phyloP scores from a whole-genome alignment of 2,329 filamentous ascomycete genomes.

The Epichloe brachyelytri region DNA sequence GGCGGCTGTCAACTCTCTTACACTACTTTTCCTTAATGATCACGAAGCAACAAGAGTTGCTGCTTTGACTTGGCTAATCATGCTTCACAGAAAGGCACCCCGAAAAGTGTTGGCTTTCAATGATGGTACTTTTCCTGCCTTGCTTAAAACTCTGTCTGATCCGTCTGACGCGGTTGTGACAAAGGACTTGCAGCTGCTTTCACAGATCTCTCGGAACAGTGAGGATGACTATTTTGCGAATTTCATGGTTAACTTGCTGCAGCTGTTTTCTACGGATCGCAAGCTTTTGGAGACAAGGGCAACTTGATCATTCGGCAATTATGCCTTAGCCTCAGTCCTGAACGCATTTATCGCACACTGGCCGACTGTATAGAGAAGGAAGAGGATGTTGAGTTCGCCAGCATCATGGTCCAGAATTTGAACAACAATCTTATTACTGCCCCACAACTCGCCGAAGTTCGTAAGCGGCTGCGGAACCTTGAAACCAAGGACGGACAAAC shows the following conservation, averaged over 20 bases:
- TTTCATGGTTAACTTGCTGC: constrained; percentile 94
- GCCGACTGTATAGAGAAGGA: constrained; percentile 96
- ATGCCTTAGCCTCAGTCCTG: constrained; percentile 82
- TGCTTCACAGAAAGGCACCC: constrained; percentile 92
- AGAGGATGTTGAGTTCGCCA: constrained; percentile 95
- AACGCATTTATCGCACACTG: constrained; percentile 88
- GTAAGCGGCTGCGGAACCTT: constrained; percentile 79
- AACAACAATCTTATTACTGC: constrained; percentile 99
- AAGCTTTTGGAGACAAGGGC: constrained; percentile 82
- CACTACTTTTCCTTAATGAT: constrained; percentile 87
- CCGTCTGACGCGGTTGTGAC: constrained; percentile 92
- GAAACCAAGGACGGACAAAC: constrained; percentile 92
- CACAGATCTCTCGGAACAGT: constrained; percentile 91
- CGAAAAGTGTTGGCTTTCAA: constrained; percentile 90
- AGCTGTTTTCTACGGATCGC: constrained; percentile 89
- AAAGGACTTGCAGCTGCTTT: constrained; percentile 82
- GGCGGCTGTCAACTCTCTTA: constrained; percentile 84
- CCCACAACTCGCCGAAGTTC: constrained; percentile 79
- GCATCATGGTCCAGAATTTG: constrained; percentile 98
- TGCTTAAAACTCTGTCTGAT: constrained; percentile 92
- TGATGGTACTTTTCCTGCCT: constrained; percentile 88
- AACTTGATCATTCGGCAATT: constrained; percentile 95
- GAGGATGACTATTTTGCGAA: constrained; percentile 96
- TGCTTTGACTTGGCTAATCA: constrained; percentile 90
- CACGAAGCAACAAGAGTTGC: constrained; percentile 92